Evolutionary conservation across 2,329 filamentous ascomycete genomes (phyloP).

Genomic region (Alternaria dauci): DNA sequence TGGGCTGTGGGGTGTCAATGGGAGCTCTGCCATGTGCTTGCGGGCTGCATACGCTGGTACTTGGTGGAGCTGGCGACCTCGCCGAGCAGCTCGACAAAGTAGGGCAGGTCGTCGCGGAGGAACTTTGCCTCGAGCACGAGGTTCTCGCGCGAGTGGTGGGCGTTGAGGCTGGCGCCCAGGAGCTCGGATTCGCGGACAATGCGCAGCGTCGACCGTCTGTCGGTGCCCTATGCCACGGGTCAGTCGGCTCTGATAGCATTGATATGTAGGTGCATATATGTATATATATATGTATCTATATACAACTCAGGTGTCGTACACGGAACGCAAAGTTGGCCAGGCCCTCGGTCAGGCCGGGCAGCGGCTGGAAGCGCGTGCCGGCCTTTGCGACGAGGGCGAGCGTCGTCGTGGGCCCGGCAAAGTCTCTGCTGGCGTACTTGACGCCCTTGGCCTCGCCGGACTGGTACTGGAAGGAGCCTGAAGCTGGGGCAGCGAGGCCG

Average conservation of each 20-base stretch:
- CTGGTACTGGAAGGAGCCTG: constrained; percentile 85
- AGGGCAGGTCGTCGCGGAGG: constrained; percentile 92
- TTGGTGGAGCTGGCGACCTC: constrained; percentile 90
- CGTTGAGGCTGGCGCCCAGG: constrained; percentile 85
- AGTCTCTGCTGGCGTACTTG: constrained; percentile 91
- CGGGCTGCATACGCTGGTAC: constrained; percentile 68
- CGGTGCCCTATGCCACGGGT: constrained; percentile 72
- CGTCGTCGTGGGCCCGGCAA: constrained; percentile 86
- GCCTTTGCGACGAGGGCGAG: constrained; percentile 93
- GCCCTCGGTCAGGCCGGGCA: constrained; percentile 87
- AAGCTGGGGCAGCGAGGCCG: constrained; percentile 72
- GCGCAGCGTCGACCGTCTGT: constrained; percentile 86
- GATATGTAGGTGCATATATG: too few relatives aligned
- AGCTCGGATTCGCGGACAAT: constrained; percentile 96
- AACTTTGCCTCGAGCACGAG: constrained; percentile 93
- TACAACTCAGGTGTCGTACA: constrained; percentile 60
- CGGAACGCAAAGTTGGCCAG: constrained; percentile 98
- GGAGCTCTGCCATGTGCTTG: constrained; percentile 9
- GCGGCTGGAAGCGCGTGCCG: constrained; percentile 89
- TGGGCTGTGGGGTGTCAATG: constrained; percentile 67
- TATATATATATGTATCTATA: too few relatives aligned
- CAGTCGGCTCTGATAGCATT: constrained; percentile 23
- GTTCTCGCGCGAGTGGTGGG: constrained; percentile 92
- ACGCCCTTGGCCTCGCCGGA: constrained; percentile 84
- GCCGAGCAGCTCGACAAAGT: constrained; percentile 94